Percentiles rank a stretch among this genome's conserved stretches.
phyloP scores from a whole-genome alignment of 2,329 filamentous ascomycete genomes.

The Cercospora citrullina region DNA sequence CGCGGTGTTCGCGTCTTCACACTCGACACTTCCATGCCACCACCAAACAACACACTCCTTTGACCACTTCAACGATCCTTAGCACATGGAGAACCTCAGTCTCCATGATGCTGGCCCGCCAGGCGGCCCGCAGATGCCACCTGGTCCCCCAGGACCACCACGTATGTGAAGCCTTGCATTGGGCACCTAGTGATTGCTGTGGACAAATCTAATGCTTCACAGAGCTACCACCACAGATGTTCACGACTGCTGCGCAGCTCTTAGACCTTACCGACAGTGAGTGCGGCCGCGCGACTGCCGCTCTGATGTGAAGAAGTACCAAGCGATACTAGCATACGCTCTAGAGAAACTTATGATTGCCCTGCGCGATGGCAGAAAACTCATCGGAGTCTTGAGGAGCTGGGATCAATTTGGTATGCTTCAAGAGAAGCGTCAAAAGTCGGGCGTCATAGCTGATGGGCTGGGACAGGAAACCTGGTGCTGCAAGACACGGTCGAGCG shows the following conservation, averaged over 20 bases:
- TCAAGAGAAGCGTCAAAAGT: background rate
- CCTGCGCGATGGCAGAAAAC: conserved; percentile 87
- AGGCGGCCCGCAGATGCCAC: conserved; percentile 20
- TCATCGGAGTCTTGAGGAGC: conserved; percentile 86
- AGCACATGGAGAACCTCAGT: conserved; percentile 38
- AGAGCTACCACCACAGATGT: conserved; percentile 73
- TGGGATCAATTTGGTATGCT: conserved; percentile 94
- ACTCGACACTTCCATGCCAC: conserved; percentile 1
- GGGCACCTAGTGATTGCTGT: background rate
- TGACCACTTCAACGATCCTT: background rate
- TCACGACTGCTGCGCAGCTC: conserved; percentile 93
- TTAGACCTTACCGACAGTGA: conserved; percentile 96
- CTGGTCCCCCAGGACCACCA: conserved; percentile 26
- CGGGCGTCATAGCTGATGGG: conserved; percentile 1
- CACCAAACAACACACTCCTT: conserved; percentile 16
- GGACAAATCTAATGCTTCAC: background rate
- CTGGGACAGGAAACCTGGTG: conserved; percentile 76
- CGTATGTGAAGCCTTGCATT: conserved; percentile 7
- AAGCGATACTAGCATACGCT: conserved; percentile 29
- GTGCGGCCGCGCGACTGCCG: conserved; percentile 37
- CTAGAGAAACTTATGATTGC: conserved; percentile 95
- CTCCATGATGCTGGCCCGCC: conserved; percentile 38
- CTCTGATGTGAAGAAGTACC: background rate
- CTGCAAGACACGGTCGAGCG: conserved; percentile 91
- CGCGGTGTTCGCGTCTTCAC: background rate